A percentile compares a stretch with the other conserved stretches of the same genome.
These are phyloP conservation scores for Larix kaempferi DNA, from an alignment of 75 land plant species.

Conservation along the genomic window DNA sequence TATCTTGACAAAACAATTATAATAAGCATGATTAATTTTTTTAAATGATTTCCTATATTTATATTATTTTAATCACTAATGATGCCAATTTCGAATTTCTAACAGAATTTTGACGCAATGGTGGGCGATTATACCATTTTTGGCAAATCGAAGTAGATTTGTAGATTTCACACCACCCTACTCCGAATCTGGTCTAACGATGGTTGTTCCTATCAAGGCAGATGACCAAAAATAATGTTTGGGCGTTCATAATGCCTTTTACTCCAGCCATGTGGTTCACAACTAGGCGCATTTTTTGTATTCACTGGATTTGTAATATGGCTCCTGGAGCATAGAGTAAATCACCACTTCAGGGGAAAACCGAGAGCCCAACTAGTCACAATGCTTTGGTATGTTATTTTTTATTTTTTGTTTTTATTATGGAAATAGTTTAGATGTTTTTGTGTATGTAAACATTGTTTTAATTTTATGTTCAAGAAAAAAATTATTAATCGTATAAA, in stretches of 20 bases:
- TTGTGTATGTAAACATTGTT: too few species aligned
- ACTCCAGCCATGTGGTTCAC: slow-evolving; percentile 13
- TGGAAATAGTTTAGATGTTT: too few species aligned
- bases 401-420: not conserved
- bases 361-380: not conserved
- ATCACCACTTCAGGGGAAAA: not conserved
- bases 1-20: too few species aligned
- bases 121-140: slow-evolving; percentile 52
- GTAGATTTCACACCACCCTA: slow-evolving; percentile 55
- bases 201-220: too few species aligned
- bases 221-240: too few species aligned
- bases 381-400: slow-evolving; percentile 10
- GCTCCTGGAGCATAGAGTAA: slow-evolving; percentile 23
- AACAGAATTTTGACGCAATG: slow-evolving; percentile 42
- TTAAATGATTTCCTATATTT: too few species aligned
- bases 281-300: too few species aligned
- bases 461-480: too few species aligned
- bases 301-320: slow-evolving; percentile 20
- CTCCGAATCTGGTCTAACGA: slow-evolving; percentile 25
- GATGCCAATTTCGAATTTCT: too few species aligned
- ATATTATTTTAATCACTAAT: too few species aligned
- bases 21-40: too few species aligned
- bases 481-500: too few species aligned
- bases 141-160: slow-evolving; percentile 23
- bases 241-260: slow-evolving; percentile 15